Percentiles rank a stretch among this genome's conserved stretches.
Conservation (phyloP, 768 basidiomycete species). For the Panellus pusillus region DNA sequence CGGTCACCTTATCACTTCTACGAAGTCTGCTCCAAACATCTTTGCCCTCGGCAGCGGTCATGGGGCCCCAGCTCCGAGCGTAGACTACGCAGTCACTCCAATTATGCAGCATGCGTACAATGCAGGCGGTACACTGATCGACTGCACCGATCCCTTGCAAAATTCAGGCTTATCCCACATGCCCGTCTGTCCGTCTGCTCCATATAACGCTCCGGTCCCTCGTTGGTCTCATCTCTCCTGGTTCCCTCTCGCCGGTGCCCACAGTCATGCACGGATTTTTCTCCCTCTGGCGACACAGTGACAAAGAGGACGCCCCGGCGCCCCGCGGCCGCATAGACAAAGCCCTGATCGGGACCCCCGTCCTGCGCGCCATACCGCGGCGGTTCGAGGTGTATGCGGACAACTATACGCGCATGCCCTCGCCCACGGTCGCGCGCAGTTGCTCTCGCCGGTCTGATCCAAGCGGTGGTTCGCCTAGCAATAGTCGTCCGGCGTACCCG, state of each 20-base stretch:
- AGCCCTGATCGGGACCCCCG: slow-evolving; percentile 11
- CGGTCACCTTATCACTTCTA: too few species aligned
- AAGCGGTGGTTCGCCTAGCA: neutral
- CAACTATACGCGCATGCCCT: neutral
- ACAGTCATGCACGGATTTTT: slow-evolving; percentile 4
- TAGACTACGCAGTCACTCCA: too few species aligned
- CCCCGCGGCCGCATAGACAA: slow-evolving; percentile 12
- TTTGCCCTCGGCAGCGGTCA: too few species aligned
- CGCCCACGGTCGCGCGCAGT: neutral
- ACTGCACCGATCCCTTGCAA: slow-evolving; percentile 5
- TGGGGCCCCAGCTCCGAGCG: too few species aligned
- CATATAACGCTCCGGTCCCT: slow-evolving; percentile 7
- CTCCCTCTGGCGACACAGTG: slow-evolving; percentile 7
- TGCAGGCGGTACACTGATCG: slow-evolving; percentile 3
- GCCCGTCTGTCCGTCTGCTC: slow-evolving; percentile 1
- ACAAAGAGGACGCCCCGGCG: neutral
- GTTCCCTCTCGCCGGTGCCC: neutral
- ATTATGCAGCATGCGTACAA: too few species aligned
- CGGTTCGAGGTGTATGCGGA: slow-evolving; percentile 20
- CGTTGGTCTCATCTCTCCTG: slow-evolving; percentile 4
- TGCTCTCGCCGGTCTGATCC: slow-evolving; percentile 10
- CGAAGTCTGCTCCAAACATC: too few species aligned
- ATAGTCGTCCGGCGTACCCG: slow-evolving; percentile 7
- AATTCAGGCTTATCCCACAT: slow-evolving; percentile 3
- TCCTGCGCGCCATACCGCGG: slow-evolving; percentile 14